These are phyloP conservation scores for Neonectria sp. DNA, from an alignment of 2,329 filamentous ascomycete genomes.

Conservation along the genomic window DNA sequence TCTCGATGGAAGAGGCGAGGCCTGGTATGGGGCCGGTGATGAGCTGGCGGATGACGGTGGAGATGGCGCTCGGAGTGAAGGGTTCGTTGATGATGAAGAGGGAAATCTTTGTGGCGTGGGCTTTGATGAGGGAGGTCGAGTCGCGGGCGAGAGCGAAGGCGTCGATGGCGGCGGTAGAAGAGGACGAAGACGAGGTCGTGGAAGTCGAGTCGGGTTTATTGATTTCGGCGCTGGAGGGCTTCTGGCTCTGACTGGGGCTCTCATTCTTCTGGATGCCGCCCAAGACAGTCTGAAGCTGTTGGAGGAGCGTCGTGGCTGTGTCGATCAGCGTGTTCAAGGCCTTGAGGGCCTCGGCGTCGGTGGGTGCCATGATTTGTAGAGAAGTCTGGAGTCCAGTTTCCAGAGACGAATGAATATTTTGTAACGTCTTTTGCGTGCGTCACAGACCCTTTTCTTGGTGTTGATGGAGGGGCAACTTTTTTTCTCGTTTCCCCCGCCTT, in stretches of 20 bases:
- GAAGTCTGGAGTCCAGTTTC: background rate
- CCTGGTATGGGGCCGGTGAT: constrained; percentile 80
- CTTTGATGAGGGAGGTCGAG: constrained; percentile 80
- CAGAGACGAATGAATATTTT: no score
- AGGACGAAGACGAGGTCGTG: constrained; percentile 16
- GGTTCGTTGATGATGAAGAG: constrained; percentile 89
- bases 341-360: constrained; percentile 50
- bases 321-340: constrained; percentile 57
- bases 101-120: constrained; percentile 89
- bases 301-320: constrained; percentile 56
- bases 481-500: constrained; percentile 28
- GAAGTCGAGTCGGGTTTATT: constrained; percentile 2
- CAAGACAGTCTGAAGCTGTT: constrained; percentile 60
- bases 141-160: constrained; percentile 80
- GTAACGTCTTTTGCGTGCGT: no score
- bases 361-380: constrained; percentile 42
- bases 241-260: constrained; percentile 29
- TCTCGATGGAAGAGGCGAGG: constrained; percentile 78
- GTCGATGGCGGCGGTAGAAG: constrained; percentile 57
- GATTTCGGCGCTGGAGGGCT: background rate
- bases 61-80: constrained; percentile 84
- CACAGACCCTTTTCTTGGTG: constrained; percentile 21
- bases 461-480: constrained; percentile 49
- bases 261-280: constrained; percentile 53
- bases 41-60: constrained; percentile 80